These are phyloP conservation scores for Glycine soja DNA, from an alignment of 306 rosid species.

Conservation along the genomic window DNA sequence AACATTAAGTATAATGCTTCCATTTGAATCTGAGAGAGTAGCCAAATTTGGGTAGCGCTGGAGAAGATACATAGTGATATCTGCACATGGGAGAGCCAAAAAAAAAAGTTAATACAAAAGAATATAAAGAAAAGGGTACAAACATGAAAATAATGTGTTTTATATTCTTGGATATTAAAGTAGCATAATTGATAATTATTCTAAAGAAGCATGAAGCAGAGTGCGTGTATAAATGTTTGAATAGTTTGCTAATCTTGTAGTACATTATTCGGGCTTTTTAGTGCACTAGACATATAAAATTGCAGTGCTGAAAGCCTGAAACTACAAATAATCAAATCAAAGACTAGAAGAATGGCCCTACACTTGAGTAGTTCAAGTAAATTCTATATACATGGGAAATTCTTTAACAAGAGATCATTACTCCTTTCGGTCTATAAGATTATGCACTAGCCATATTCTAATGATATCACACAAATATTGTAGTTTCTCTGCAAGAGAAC, in stretches of 20 bases:
- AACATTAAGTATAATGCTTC: constrained; percentile 55
- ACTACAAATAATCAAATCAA: background rate
- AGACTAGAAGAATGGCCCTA: background rate
- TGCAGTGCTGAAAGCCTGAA: background rate
- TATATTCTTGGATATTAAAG: constrained; percentile 14
- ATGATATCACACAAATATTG: background rate
- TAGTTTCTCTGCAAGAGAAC: constrained; percentile 1
- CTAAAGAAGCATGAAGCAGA: background rate
- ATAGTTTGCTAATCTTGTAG: constrained; percentile 4
- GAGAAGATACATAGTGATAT: constrained; percentile 55
- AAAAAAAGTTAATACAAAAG: background rate
- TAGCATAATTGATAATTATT: constrained; percentile 9
- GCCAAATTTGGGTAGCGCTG: constrained; percentile 51
- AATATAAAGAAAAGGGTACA: background rate
- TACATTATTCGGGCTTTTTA: background rate
- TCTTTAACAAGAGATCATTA: background rate
- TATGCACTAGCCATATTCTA: background rate
- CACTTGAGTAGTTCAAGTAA: background rate
- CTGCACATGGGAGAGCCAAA: constrained; percentile 42
- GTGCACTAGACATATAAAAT: background rate
- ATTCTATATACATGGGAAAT: background rate
- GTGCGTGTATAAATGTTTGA: background rate
- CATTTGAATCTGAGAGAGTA: constrained; percentile 46
- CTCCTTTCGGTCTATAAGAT: background rate
- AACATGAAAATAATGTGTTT: constrained; percentile 18